Evolutionary conservation across 495 filamentous ascomycete species (phyloP), one percentile per base, ranked within the genome.

Genomic region (Lineolata rhizophorae): DNA sequence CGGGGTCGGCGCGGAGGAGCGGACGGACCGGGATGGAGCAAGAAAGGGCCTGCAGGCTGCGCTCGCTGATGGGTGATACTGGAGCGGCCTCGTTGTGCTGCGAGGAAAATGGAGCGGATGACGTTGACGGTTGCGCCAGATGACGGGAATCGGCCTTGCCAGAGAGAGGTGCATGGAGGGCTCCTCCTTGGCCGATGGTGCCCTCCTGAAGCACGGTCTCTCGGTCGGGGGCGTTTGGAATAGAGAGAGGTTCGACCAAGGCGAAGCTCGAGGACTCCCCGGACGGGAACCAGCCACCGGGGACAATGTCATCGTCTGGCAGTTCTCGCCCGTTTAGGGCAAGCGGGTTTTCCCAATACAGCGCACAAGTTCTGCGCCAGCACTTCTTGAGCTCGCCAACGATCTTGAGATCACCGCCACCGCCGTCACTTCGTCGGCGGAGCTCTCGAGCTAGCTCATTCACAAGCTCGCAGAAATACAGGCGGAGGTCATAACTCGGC

Each of bases 311-410:
- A 28, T 66, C 59, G 33, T 85, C 72, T 8, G 66, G 58, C 13
- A 9, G 61, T 59, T 30, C 69, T 12, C 10, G 16, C 28, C 6
- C 14, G 6, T 6, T 25, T 26, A 26, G 8, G 8, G 22, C 22
- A 26, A 26, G 6, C 28, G 8, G 6, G 3, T 36, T 28, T 13
- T 91, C 77, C 85, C 85, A 95, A 45, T 82, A 93, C 18, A 78
- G 54, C 1, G 75, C 69, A 44, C 83, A 94, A 11, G 82, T 78
- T 31, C 82, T 70, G 53, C 90, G 68, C 90, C 90, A 99, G 48
- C 90, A 95, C 50, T 87, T 84, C 53, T 95, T 95, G 29, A 95
- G 57, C 49, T 99, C 85, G 20, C 76, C 68, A 33, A 99, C 60
- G 34, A 94, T 91, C 52, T 93, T 93, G 33, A 87, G 49, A 45